Evolutionary conservation across 371 early-diverging fungal species (phyloP), one percentile per base, ranked within the genome.

Genomic region (Coemansia linderi): DNA sequence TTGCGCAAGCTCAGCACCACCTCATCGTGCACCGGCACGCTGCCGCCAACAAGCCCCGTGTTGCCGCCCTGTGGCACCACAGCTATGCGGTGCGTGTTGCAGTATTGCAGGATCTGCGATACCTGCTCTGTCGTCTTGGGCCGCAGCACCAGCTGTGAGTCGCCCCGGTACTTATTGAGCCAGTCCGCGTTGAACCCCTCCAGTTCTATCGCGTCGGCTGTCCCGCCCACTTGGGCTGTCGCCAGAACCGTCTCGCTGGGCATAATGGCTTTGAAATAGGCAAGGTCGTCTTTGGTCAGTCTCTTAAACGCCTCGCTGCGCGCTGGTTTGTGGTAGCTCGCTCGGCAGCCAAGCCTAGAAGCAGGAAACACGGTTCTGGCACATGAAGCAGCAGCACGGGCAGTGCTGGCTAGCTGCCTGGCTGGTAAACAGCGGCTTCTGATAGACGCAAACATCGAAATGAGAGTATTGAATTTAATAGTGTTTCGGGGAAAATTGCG

Each of bases 21-120:
- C 78, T 97, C 98, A 75, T 97, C 98, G 84, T 93, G 92, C 0
- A 97, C 93, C 7, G 97, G 93, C 0, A 96, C 92, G 46, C 92
- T 87, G 15, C 97, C 97, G 68, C 96, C 96, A 8, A 91, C 91
- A 9, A 93, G 79, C 29, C 97, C 95, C 2, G 97, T 97, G 82
- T 98, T 98, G 50, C 97, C 99, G 66, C 98, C 98, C 81, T 98
- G 99, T 39, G 97, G 96, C 3, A 95, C 95, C 37, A 98, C 92
- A 10, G 95, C 96, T 43, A 98, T 78, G 40, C 87, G 86, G 68
- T 79, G 43, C 8, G 61, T 87, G 67, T 93, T 91, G 86, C 98
- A 98, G 79, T 98, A 93, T 64, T 83, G 86, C 58, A 97, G 79
- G 33, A 97, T 88, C 61, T 88, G 83, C 17, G 93, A 86, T 7